Base-by-base conservation (phyloP, 345 rosid species). In the Salix viminalis region DNA sequence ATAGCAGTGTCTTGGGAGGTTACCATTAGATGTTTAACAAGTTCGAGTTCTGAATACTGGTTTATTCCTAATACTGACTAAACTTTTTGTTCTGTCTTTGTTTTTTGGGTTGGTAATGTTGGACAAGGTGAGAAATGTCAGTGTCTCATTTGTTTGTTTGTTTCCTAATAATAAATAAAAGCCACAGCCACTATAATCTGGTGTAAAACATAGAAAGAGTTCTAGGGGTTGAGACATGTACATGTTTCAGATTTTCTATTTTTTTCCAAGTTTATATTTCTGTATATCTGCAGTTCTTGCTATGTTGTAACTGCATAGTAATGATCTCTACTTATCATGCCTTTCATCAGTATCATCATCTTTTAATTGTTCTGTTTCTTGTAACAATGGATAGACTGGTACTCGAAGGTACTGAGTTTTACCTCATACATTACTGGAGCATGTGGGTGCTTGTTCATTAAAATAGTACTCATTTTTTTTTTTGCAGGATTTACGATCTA, bases 401-500 rank as follows among this genome's bases (percentile, higher is more conserved):
- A 30, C 28, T 74, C 28, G 65, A 34, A 66, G 36, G 23, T 50
- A 2, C 30, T 52, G 26, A 75, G 16, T 50, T 67, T 14, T 37
- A 19, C 50, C 50, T 46, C 50, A 1, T 13, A 13, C 5, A 4
- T 46, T 44, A 4, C 50, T 46, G 50, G 6, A 46, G 28, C 18
- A 6, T 12, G 24, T 42, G n/a, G 24, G 61, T 42, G 56, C 48
- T 32, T 39, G 66, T 50, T 2, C 2, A 48, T 62, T 23, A 74
- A 67, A 48, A 67, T 56, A 70, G 39, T 75, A 56, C 73, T 77
- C 66, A 79, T 65, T 32, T 54, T 84, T 39, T 76, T 77, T 58
- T 71, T 64, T 76, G 58, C 91, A 96, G 99, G 94, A 92, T 84
- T 77, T 87, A 42, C 86, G 84, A 80, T 84, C 88, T 77, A 90